These are phyloP conservation scores for Exophiala phaeomuriformis DNA, from an alignment of 2,329 filamentous ascomycete genomes.

Conservation along the genomic window DNA sequence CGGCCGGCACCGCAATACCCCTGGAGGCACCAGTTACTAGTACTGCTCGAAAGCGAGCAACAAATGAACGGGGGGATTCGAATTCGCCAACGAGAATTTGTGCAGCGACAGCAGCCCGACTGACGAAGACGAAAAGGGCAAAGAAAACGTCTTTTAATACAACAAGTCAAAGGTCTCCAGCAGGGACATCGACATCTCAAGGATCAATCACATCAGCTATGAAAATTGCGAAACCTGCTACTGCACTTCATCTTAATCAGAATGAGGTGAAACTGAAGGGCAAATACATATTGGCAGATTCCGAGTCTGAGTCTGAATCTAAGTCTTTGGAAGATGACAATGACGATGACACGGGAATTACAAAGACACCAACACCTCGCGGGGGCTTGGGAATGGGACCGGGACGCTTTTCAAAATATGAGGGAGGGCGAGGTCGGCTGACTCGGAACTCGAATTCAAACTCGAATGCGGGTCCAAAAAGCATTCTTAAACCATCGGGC, in stretches of 20 bases:
- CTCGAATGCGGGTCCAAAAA: too few species aligned
- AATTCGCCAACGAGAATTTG: background rate
- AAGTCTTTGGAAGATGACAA: background rate
- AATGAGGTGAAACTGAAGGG: conserved; percentile 3
- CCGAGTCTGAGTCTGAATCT: conserved; percentile 1
- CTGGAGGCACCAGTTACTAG: too few species aligned
- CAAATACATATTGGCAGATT: background rate
- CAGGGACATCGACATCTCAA: background rate
- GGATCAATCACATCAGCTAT: conserved; percentile 21
- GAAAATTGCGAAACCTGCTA: conserved; percentile 20
- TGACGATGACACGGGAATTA: background rate
- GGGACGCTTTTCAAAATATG: too few species aligned
- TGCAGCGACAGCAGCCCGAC: conserved; percentile 27
- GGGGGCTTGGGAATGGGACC: too few species aligned
- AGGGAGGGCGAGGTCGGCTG: too few species aligned
- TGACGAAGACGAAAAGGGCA: conserved; percentile 16
- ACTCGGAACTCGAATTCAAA: too few species aligned
- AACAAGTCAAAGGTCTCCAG: conserved; percentile 4
- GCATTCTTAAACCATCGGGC: too few species aligned
- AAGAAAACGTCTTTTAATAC: conserved; percentile 25
- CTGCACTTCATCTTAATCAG: background rate
- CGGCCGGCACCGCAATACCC: too few species aligned
- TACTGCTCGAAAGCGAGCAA: background rate
- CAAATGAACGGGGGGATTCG: background rate
- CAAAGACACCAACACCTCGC: background rate